A percentile compares a stretch with the other conserved stretches of the same genome.
phyloP scores from a whole-genome alignment of 2,329 filamentous ascomycete species.

The Phyllosticta capitalensis region DNA sequence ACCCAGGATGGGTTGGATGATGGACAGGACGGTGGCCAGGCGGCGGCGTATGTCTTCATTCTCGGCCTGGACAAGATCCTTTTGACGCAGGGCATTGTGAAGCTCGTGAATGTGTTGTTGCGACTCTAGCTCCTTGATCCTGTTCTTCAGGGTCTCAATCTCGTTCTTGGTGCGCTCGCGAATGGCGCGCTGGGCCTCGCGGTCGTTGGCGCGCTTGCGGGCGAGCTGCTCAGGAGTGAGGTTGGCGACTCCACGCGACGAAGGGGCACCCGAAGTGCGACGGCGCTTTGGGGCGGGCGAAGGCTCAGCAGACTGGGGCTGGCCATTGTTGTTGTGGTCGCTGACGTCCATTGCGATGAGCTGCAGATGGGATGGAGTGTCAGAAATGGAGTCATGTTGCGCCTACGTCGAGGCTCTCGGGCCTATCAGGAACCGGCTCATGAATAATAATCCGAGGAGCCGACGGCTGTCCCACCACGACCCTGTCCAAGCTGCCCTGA shows the following conservation, averaged over 20 bases:
- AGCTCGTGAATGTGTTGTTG: conserved; percentile 79
- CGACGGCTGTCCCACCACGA: too few relatives aligned
- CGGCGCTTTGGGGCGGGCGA: conserved; percentile 21
- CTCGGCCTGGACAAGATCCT: conserved; percentile 67
- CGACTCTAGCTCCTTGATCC: conserved; percentile 65
- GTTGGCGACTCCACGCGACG: conserved; percentile 69
- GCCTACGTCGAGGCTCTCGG: not conserved
- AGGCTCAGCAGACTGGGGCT: not conserved
- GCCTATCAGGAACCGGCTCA: not conserved
- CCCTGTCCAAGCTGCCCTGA: not conserved
- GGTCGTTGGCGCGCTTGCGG: conserved; percentile 84
- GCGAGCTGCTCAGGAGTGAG: conserved; percentile 81
- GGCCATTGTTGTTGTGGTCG: conserved; percentile 1
- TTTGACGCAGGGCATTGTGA: conserved; percentile 63
- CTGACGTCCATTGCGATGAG: not conserved
- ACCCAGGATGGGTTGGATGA: conserved; percentile 51
- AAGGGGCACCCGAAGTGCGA: conserved; percentile 26
- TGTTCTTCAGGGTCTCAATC: conserved; percentile 64
- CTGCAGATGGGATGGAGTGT: not conserved
- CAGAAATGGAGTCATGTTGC: not conserved
- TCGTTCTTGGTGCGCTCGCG: conserved; percentile 71
- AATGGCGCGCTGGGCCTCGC: conserved; percentile 78
- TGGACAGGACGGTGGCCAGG: conserved; percentile 54
- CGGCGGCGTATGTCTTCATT: conserved; percentile 68
- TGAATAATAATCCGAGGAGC: not conserved